Evolutionary conservation across 306 rosid species (phyloP).

Genomic region (Quercus variabilis): DNA sequence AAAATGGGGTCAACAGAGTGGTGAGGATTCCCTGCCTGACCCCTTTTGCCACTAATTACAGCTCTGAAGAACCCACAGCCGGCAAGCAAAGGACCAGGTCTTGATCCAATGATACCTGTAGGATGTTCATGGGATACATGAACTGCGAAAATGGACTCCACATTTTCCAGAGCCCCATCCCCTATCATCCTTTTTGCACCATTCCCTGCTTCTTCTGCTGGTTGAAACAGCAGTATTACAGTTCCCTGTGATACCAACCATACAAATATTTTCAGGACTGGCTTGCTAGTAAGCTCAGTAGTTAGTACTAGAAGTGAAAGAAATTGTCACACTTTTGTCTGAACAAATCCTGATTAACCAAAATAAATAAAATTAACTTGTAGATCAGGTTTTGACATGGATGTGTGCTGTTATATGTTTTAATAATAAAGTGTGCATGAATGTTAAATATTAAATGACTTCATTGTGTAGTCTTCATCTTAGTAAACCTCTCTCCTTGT

Average conservation of each 20-base stretch:
- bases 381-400: too few species aligned
- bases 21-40: conserved; percentile 41
- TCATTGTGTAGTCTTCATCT: background rate
- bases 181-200: conserved; percentile 93
- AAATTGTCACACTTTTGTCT: too few species aligned
- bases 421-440: too few species aligned
- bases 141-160: conserved; percentile 88
- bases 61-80: conserved; percentile 95
- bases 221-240: conserved; percentile 81
- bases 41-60: conserved; percentile 58
- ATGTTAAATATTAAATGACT: background rate
- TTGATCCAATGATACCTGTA: conserved; percentile 71
- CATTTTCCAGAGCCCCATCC: conserved; percentile 77
- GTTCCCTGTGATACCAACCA: conserved; percentile 60
- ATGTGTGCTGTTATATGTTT: too few species aligned
- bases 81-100: conserved; percentile 86
- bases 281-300: background rate
- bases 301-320: too few species aligned
- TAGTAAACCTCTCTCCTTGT: background rate
- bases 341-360: too few species aligned
- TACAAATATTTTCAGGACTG: background rate
- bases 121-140: conserved; percentile 92
- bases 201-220: conserved; percentile 98
- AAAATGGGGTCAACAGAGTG: conserved; percentile 69
- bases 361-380: too few species aligned